phyloP scores from a whole-genome alignment of 768 basidiomycete species.

The Lactarius akahatsu region DNA sequence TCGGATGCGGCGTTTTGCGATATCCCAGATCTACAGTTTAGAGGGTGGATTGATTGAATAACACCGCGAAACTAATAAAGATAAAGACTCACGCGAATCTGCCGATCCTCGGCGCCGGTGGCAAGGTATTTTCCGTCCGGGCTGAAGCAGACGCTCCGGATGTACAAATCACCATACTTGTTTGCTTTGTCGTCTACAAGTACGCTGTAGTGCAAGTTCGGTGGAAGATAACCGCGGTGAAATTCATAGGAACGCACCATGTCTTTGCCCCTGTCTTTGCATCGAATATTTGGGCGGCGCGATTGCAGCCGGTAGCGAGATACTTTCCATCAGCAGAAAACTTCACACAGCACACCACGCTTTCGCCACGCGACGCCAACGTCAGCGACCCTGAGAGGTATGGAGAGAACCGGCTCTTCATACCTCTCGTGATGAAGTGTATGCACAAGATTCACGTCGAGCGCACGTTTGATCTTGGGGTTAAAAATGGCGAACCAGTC shows the following conservation, averaged over 20 bases:
- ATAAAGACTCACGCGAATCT: conserved; percentile 67
- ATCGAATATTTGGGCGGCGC: conserved; percentile 94
- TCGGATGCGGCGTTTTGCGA: conserved; percentile 73
- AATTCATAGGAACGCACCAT: conserved; percentile 55
- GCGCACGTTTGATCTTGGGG: conserved; percentile 68
- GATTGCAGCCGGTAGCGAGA: conserved; percentile 94
- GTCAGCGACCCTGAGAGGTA: conserved; percentile 7
- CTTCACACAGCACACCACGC: conserved; percentile 86
- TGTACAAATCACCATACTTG: conserved; percentile 83
- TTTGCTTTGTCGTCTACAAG: conserved; percentile 73
- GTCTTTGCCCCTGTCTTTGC: conserved; percentile 82
- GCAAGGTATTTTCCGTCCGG: conserved; percentile 71
- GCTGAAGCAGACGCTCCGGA: conserved; percentile 78
- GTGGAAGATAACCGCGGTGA: neutral
- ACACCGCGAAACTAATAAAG: neutral
- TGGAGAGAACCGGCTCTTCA: conserved; percentile 26
- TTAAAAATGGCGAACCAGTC: conserved; percentile 94
- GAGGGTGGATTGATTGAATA: neutral
- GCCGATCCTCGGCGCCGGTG: conserved; percentile 87
- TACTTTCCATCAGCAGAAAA: conserved; percentile 93
- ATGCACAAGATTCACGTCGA: conserved; percentile 81
- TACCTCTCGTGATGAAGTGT: conserved; percentile 91
- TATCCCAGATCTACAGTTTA: conserved; percentile 80
- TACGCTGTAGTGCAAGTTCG: conserved; percentile 46
- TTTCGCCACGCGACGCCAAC: conserved; percentile 32